Evolutionary conservation across 2,329 filamentous ascomycete genomes (phyloP), one percentile per base, ranked within the genome.

Genomic region (Colletotrichum musicola): DNA sequence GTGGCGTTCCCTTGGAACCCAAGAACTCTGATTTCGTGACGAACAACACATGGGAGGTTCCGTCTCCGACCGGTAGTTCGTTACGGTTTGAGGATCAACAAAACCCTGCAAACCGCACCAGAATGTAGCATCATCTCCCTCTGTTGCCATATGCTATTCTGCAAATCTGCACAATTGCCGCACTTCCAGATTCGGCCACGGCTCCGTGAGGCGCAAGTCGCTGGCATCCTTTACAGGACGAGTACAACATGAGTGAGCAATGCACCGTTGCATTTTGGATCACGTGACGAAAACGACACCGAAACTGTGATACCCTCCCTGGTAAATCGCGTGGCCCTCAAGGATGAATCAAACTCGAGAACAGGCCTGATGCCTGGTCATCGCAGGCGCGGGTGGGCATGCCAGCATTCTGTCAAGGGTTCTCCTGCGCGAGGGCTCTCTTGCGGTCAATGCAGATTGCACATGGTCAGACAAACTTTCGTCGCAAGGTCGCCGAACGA

Each of bases 231-330:
- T 27, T 42, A 30, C 20, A 53, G 35, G 16, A 27, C 18, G 14
- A 13, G 25, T 6, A 58, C 40, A 18, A 47, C 50, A 30, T 25
- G 22, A 25, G 22, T 25, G 22, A 2, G 16, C 7, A 27, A 40
- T 35, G 57, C 57, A 58, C 38, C 46, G 38, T 67, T 58, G 60
- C 46, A 62, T 58, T 22, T 13, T 42, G 40, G 16, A 40, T 70
- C 68, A 70, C 68, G 61, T 70, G 68, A 70, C 51, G 14, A 64
- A 54, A 59, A 20, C 47, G 64, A 59, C 54, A 70, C 68, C 64
- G 54, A 68, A 53, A 60, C 58, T 50, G 64, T 61, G 68, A 63
- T 60, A 64, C 64, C 58, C 22, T 49, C 51, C 66, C 66, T 27
- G 30, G 50, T 42, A 54, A 42, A 66, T 56, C 66, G 62, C 66